phyloP scores from a whole-genome alignment of 2,329 filamentous ascomycete genomes.

The Coleophoma cylindrospora region DNA sequence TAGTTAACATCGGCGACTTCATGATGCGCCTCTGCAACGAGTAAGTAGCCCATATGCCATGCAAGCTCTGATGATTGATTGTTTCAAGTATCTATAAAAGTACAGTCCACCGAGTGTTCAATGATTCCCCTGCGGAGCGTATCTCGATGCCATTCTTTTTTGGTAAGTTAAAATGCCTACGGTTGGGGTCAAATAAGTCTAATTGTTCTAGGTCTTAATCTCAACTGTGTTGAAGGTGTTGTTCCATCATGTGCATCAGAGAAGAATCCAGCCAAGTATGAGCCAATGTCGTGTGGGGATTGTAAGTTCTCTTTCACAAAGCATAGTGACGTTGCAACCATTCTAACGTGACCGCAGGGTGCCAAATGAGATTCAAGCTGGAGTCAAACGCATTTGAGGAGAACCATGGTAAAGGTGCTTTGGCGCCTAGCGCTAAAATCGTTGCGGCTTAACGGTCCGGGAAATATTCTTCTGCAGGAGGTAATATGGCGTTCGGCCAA shows the following conservation, averaged over 20 bases:
- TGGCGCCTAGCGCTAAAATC: constrained; percentile 21
- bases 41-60: not conserved
- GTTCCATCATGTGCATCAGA: constrained; percentile 41
- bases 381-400: constrained; percentile 20
- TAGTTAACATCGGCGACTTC: constrained; percentile 49
- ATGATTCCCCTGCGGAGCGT: constrained; percentile 33
- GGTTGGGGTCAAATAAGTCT: not conserved
- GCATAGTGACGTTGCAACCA: not conserved
- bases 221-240: constrained; percentile 43
- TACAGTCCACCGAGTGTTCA: constrained; percentile 46
- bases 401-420: constrained; percentile 9
- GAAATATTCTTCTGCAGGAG: no score
- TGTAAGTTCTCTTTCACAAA: constrained; percentile 20
- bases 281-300: constrained; percentile 45
- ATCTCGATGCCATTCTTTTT: constrained; percentile 55
- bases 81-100: constrained; percentile 33
- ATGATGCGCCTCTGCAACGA: constrained; percentile 46
- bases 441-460: constrained; percentile 10
- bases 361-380: constrained; percentile 24
- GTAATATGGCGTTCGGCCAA: no score
- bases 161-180: constrained; percentile 23
- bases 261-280: constrained; percentile 41
- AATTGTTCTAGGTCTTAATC: constrained; percentile 36
- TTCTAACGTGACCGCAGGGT: constrained; percentile 15
- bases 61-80: not conserved